Base-by-base conservation (phyloP, 805 yeast genomes). In the Kregervanrija pseudodelftensis region DNA sequence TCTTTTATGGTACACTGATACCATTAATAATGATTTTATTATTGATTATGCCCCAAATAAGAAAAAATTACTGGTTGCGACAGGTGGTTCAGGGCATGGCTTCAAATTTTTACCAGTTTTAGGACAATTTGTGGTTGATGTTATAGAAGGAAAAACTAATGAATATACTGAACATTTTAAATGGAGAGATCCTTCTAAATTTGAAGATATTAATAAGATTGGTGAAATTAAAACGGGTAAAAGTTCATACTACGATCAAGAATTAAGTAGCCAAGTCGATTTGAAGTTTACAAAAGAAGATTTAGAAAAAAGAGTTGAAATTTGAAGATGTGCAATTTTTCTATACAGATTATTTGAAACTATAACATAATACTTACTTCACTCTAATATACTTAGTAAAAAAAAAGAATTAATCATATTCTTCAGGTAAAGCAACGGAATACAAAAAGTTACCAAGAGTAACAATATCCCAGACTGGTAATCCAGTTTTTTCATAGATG, bases 361-460 rank as follows among this genome's bases (percentile, higher is more conserved):
- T 5, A 22, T 22, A 5, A 22, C 28, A 22, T 22, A 5, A 5
- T 22, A 22, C 22, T 5, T 17, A 17, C 22, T 17, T 17, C 5
- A 17, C 5, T 5, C 22, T 17, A 5, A 22, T 7, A 7, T 22
- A 22, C 28, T 8, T 22, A 22, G 8, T 22, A 2, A 4, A 22
- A 22, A 22, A 22, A 22, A n/a, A n/a, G n/a, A n/a, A n/a, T 17
- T 17, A 17, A 17, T 17, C 5, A 17, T 17, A 17, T 17, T 17
- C 5, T 17, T 17, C 5, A 17, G 22, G 22, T 4, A 17, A 17
- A 17, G 22, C 3, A 17, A 17, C 22, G 5, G 22, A 4, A 30
- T 59, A 62, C 38, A 62, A 55, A 47, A 53, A 59, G 42, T 60
- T 60, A 36, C 59, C 59, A 52, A 63, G 52, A 3, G 64, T 58